These are phyloP conservation scores for Suillus tomentosus DNA, from an alignment of 768 basidiomycete genomes.

Conservation along the genomic window DNA sequence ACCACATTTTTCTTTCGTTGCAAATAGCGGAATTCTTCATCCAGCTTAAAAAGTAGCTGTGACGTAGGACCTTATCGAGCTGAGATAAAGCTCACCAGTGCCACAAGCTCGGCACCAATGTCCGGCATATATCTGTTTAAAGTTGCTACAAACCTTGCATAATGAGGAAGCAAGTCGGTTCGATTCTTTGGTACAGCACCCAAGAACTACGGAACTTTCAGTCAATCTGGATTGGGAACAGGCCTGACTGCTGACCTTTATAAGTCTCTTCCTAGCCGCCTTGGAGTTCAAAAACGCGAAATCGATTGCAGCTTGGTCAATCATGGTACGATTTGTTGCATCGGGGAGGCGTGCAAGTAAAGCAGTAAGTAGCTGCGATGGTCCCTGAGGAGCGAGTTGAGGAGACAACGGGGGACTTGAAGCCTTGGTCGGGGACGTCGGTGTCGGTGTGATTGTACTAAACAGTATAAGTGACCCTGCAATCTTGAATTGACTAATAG, in stretches of 20 bases:
- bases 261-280: slow-evolving; percentile 87
- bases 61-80: background rate
- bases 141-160: slow-evolving; percentile 86
- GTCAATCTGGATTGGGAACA: background rate
- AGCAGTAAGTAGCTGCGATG: slow-evolving; percentile 89
- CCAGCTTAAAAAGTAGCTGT: slow-evolving; percentile 57
- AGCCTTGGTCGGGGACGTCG: slow-evolving; percentile 62
- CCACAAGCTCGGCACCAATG: slow-evolving; percentile 79
- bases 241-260: slow-evolving; percentile 57
- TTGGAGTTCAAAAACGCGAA: slow-evolving; percentile 98
- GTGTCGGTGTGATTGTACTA: slow-evolving; percentile 60
- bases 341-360: slow-evolving; percentile 91
- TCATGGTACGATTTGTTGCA: slow-evolving; percentile 84
- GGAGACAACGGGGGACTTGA: slow-evolving; percentile 63
- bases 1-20: slow-evolving; percentile 93
- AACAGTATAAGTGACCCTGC: slow-evolving; percentile 26
- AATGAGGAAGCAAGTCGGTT: slow-evolving; percentile 90
- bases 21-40: slow-evolving; percentile 95
- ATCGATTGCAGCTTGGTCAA: slow-evolving; percentile 94
- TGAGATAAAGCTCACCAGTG: slow-evolving; percentile 56
- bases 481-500: slow-evolving; percentile 9
- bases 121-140: slow-evolving; percentile 94
- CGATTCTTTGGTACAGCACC: slow-evolving; percentile 84
- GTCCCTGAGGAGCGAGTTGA: slow-evolving; percentile 81
- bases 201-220: slow-evolving; percentile 57